A percentile compares a stretch with the other conserved stretches of the same genome.
Evolutionary conservation across 495 filamentous ascomycete genomes (phyloP).

Genomic region (Penicillium flavigenum): DNA sequence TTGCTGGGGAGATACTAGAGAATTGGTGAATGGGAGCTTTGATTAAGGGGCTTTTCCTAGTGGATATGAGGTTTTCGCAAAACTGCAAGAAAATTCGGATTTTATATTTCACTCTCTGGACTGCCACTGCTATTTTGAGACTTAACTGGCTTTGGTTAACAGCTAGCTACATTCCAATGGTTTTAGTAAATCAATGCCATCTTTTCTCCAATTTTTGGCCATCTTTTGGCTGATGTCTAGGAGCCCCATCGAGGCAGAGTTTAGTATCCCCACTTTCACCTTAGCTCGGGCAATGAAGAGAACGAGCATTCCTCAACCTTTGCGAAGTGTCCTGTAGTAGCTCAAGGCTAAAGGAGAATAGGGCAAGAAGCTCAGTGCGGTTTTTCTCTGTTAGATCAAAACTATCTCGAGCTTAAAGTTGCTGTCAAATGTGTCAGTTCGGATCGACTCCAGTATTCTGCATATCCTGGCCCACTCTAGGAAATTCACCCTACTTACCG

Average conservation of each 20-base stretch:
- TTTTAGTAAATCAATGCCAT: neutral
- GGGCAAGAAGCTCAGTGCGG: neutral
- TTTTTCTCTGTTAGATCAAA: neutral
- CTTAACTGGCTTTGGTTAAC: neutral
- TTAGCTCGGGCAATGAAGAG: neutral
- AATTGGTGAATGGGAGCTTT: neutral
- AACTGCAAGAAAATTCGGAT: neutral
- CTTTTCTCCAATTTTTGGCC: neutral
- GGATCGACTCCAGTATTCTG: neutral
- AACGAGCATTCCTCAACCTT: neutral
- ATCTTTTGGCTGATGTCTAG: neutral
- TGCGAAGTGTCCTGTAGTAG: no score
- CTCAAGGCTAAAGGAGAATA: neutral
- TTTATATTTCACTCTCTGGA: neutral
- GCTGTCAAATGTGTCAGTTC: neutral
- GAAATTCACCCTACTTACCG: neutral
- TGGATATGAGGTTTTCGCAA: neutral
- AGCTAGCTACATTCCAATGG: neutral
- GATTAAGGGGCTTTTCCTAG: neutral
- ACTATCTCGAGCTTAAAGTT: neutral
- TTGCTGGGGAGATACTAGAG: conserved; percentile 12
- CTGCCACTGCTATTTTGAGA: neutral
- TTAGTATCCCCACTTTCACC: neutral
- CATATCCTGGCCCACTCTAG: neutral
- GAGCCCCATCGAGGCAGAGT: neutral